Percentiles rank a stretch among this genome's conserved stretches.
Evolutionary conservation across 1,139 yeast species (phyloP).

Genomic region (Keqinozyma sinolaborantium): DNA sequence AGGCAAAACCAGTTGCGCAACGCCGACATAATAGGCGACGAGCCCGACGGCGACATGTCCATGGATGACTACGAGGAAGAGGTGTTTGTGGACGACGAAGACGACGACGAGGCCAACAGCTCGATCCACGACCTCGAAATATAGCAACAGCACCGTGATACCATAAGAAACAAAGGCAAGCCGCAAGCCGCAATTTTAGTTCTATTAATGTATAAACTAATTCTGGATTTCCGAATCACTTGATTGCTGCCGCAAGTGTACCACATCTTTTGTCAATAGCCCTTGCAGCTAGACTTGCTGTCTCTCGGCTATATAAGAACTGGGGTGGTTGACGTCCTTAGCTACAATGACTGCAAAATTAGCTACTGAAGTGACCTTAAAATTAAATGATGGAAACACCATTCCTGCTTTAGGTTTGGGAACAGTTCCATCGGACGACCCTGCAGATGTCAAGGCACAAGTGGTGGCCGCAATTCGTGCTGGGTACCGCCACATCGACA

Average conservation of each 20-base stretch:
- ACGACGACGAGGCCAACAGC: slow-evolving; percentile 15
- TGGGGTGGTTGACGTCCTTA: no score
- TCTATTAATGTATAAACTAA: no score
- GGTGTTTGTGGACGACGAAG: slow-evolving; percentile 16
- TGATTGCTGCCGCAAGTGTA: no score
- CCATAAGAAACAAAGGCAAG: no score
- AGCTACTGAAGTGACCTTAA: slow-evolving; percentile 19
- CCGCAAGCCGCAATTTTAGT: no score
- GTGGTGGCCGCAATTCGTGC: slow-evolving; percentile 38
- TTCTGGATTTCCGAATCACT: no score
- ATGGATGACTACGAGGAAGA: slow-evolving; percentile 15
- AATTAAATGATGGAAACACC: slow-evolving; percentile 27
- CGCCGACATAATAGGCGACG: slow-evolving; percentile 5
- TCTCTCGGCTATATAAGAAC: no score
- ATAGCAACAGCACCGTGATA: no score
- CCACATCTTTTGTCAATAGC: no score
- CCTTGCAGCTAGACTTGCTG: no score
- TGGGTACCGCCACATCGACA: slow-evolving; percentile 40
- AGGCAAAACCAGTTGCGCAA: slow-evolving; percentile 2
- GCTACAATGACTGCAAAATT: slow-evolving; percentile 5
- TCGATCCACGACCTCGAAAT: slow-evolving; percentile 6
- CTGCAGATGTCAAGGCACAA: slow-evolving; percentile 30
- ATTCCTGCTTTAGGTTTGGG: slow-evolving; percentile 42
- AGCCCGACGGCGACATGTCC: slow-evolving; percentile 4
- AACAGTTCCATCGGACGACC: slow-evolving; percentile 30